Evolutionary conservation across 352 stramenopile genomes (phyloP).

Genomic region (Phytophthora sojae): DNA sequence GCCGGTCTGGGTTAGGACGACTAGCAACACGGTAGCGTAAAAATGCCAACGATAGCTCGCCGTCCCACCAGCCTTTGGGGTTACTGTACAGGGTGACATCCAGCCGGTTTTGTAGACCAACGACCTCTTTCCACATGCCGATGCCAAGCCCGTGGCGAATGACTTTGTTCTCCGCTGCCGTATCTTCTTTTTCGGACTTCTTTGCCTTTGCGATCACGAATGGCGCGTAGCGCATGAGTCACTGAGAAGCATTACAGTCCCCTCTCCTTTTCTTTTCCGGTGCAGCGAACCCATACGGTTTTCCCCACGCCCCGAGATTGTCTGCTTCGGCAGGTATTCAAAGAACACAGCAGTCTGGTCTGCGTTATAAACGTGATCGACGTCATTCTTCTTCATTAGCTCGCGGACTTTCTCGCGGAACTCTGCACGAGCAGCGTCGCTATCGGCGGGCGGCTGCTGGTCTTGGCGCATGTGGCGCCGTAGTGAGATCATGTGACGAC

Average conservation of each 20-base stretch:
- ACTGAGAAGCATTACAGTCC: constrained; percentile 34
- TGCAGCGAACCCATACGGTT: constrained; percentile 35
- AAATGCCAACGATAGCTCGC: constrained; percentile 26
- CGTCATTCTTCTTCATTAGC: constrained; percentile 13
- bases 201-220: constrained; percentile 32
- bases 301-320: constrained; percentile 28
- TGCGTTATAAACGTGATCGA: constrained; percentile 35
- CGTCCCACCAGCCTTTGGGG: constrained; percentile 35
- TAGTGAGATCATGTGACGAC: constrained; percentile 24
- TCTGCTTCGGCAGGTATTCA: constrained; percentile 43
- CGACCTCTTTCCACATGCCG: constrained; percentile 28
- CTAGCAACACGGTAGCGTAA: constrained; percentile 28
- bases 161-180: neutral
- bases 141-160: constrained; percentile 32
- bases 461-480: constrained; percentile 13
- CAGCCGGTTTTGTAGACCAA: constrained; percentile 2
- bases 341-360: constrained; percentile 41
- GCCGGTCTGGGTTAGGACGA: neutral
- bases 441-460: constrained; percentile 16
- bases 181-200: neutral
- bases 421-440: neutral
- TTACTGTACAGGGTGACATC: constrained; percentile 35
- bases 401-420: constrained; percentile 10
- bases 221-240: constrained; percentile 22
- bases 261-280: constrained; percentile 28